Percentiles rank a stretch among this genome's conserved stretches.
These are phyloP conservation scores for Selaginella moellendorffii DNA, from an alignment of 75 land plant species.

Conservation along the genomic window DNA sequence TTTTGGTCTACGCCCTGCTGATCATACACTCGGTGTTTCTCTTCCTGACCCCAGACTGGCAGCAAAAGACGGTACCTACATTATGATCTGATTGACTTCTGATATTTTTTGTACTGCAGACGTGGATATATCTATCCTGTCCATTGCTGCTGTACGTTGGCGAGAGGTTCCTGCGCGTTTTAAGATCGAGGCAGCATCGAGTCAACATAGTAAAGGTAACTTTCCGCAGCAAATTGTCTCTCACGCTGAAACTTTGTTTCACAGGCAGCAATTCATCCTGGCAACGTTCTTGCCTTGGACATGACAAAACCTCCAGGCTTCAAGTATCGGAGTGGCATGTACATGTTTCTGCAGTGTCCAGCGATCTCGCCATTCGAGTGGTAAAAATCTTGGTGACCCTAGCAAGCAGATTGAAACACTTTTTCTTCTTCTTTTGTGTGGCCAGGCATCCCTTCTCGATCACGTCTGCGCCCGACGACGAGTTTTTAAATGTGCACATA, in stretches of 20 bases:
- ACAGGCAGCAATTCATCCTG: conserved; percentile 91
- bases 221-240: background rate
- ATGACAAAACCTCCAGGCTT: conserved; percentile 78
- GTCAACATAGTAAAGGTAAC: conserved; percentile 23
- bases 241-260: background rate
- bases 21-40: conserved; percentile 56
- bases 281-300: conserved; percentile 76
- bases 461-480: conserved; percentile 1
- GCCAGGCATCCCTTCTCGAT: conserved; percentile 7
- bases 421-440: too few species aligned
- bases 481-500: conserved; percentile 1
- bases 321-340: conserved; percentile 84
- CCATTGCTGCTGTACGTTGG: conserved; percentile 20
- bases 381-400: conserved; percentile 34
- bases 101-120: too few species aligned
- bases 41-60: conserved; percentile 47
- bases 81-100: background rate
- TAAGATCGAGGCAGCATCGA: conserved; percentile 17
- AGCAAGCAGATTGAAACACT: too few species aligned
- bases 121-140: conserved; percentile 23
- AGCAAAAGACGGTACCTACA: conserved; percentile 44
- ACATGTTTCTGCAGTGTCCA: conserved; percentile 86
- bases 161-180: conserved; percentile 13
- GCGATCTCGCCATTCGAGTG: conserved; percentile 87
- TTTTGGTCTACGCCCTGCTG: conserved; percentile 61